Base-by-base conservation (phyloP, 1,284 basidiomycete species). In the Marasmius oreades region DNA sequence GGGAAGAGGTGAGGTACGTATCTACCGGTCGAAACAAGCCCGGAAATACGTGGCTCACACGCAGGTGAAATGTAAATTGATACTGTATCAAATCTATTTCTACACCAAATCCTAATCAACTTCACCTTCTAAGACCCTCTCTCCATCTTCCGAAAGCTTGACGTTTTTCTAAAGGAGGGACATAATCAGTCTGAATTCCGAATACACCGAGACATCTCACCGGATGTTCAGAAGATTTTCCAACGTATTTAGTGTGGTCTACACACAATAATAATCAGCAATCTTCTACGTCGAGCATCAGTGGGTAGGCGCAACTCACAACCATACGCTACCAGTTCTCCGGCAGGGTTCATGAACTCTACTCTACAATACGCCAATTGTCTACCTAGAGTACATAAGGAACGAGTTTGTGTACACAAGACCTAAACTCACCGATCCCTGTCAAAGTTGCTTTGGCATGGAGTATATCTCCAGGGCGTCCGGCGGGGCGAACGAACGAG, bases 171-270 rank as follows among this genome's bases (percentile, higher is more conserved):
- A 62, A 31, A 34, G 3, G 28, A 31, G 28, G n/a, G 10, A 5
- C 28, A 31, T 52, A 53, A 48, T 55, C 46, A 37, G 26, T 42
- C 43, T 56, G 44, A 34, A 58, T 28, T 51, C 65, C 20, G 23
- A 28, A 16, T 16, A 59, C 33, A 1, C 31, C 7, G 10, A 51
- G 51, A 43, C 60, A 11, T 11, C 79, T 67, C 60, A 90, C 88
- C 59, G 77, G 70, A 64, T 90, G 84, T 3, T 75, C 76, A 14
- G 81, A 77, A 5, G 89, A 90, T 67, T 83, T 90, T 14, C 89
- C 91, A 57, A 95, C 78, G 63, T 92, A 95, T 70, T 96, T 95
- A 6, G 93, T 95, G 66, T 95, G 93, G 61, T 85, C 90, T 92
- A 59, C 6, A 47, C n/a, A 16, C n/a, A 47, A 56, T n/a, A 60